Evolutionary conservation across 305 asterid genomes (phyloP), one percentile per base, ranked within the genome.

Genomic region (Solanum hybrid): DNA sequence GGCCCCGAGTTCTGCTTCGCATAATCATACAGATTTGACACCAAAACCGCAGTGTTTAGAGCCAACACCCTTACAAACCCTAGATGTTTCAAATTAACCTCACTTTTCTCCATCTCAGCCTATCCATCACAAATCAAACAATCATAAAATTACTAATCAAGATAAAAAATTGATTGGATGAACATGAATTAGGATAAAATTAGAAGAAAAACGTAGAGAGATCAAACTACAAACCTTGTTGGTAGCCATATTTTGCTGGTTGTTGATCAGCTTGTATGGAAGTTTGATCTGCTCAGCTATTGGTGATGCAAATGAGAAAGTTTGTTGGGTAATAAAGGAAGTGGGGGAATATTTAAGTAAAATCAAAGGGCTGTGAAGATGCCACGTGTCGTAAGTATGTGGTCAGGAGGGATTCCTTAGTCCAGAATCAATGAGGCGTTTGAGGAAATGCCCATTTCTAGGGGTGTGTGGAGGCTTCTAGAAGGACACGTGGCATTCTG

Each of bases 11-110:
- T 93, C 79, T 90, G 86, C 92, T 93, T 93, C 6, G 91, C 93
- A 22, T 70, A 90, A 8, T 38, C 92, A 80, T 91, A 92, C 65
- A 92, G 37, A 79, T 80, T 27, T 37, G 91, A 89, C 4, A 90
- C 13, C 57, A 78, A 17, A 15, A 89, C 89, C 38, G 38, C 95
- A 65, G 95, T 92, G 94, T 93, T 93, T 20, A 94, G 32, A 13
- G 96, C 91, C 79, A 94, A 26, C 78, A 87, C 65, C 89, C 93
- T 92, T 89, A 92, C 94, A 34, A 95, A 95, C 20, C 95, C 93
- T 34, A 96, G 91, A 89, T 92, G 95, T 95, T 95, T 93, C 95
- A 96, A 82, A 70, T 91, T 91, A 2, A n/a, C 41, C 27, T 89
- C 92, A 88, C 88, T 89, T 45, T 90, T 83, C 89, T 93, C 93